Evolutionary conservation across 768 basidiomycete genomes (phyloP).

Genomic region (Pisolithus marmoratus): DNA sequence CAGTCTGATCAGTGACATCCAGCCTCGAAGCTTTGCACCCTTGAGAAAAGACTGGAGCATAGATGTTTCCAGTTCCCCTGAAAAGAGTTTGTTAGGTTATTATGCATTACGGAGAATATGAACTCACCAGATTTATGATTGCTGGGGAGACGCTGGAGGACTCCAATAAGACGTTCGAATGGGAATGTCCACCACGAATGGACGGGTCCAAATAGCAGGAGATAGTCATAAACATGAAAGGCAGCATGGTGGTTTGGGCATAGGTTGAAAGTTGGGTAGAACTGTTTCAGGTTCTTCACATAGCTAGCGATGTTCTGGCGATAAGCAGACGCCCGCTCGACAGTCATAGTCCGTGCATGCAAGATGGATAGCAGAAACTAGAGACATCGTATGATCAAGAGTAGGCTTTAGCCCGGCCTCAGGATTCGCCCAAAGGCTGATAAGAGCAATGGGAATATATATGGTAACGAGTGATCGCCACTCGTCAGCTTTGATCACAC

Average conservation of each 20-base stretch:
- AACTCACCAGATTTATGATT: conserved; percentile 27
- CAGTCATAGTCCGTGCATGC: conserved; percentile 11
- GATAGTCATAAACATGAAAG: conserved; percentile 27
- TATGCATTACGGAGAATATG: conserved; percentile 5
- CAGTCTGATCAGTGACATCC: too few species aligned
- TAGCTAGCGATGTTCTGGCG: conserved; percentile 12
- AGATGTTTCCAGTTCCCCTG: conserved; percentile 7
- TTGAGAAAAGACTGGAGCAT: conserved; percentile 10
- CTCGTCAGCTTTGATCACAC: conserved; percentile 18
- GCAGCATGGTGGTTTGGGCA: conserved; percentile 27
- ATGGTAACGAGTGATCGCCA: conserved; percentile 11
- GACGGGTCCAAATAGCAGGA: conserved; percentile 30
- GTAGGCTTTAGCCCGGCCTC: neutral
- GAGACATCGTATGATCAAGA: conserved; percentile 26
- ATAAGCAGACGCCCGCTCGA: conserved; percentile 4
- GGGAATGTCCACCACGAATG: conserved; percentile 36
- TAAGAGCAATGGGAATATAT: conserved; percentile 14
- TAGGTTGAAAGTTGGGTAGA: conserved; percentile 13
- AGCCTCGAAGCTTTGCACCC: conserved; percentile 11
- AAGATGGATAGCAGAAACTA: conserved; percentile 18
- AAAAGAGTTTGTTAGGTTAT: conserved; percentile 1
- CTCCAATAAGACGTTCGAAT: conserved; percentile 33
- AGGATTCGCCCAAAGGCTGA: conserved; percentile 13
- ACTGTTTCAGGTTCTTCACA: conserved; percentile 8
- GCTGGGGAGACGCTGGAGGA: conserved; percentile 27